Percentiles rank a stretch among this genome's conserved stretches.
These are phyloP conservation scores for Rhazya stricta DNA, from an alignment of 257 asterid species.

Conservation along the genomic window DNA sequence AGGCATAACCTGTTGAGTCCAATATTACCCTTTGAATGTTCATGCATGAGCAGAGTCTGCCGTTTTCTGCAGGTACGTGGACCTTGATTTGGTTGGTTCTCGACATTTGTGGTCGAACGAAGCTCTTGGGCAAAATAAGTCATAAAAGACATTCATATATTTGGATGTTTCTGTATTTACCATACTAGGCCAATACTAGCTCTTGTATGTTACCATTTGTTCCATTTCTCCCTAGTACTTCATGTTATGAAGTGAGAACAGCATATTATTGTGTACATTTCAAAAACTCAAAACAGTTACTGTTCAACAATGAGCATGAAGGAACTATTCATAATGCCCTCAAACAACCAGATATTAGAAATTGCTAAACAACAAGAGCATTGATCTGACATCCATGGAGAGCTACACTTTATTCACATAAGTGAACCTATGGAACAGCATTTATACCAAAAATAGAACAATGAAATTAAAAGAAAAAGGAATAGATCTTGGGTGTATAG, in stretches of 20 bases:
- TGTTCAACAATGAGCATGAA: not conserved
- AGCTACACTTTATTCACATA: not conserved
- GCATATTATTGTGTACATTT: not conserved
- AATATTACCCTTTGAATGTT: no score
- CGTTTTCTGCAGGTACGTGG: not conserved
- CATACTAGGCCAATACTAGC: no score
- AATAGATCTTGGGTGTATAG: not conserved
- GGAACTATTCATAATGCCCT: not conserved
- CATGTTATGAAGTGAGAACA: not conserved
- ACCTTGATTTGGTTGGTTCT: not conserved
- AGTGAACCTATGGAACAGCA: not conserved
- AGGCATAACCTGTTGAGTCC: no score
- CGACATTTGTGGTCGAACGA: not conserved
- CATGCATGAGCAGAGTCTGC: not conserved
- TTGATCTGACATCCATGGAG: not conserved
- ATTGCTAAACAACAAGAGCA: not conserved
- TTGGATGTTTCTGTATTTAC: not conserved
- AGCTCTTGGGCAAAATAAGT: not conserved
- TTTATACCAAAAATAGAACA: not conserved
- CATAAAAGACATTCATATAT: no score
- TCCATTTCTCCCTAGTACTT: not conserved
- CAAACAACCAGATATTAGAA: not conserved
- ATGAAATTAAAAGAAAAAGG: not conserved
- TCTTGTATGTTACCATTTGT: not conserved
- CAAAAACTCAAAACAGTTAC: not conserved